A percentile compares a stretch with the other conserved stretches of the same genome.
These are phyloP conservation scores for Fusarium nodosum DNA, from an alignment of 2,329 filamentous ascomycete species.

Conservation along the genomic window DNA sequence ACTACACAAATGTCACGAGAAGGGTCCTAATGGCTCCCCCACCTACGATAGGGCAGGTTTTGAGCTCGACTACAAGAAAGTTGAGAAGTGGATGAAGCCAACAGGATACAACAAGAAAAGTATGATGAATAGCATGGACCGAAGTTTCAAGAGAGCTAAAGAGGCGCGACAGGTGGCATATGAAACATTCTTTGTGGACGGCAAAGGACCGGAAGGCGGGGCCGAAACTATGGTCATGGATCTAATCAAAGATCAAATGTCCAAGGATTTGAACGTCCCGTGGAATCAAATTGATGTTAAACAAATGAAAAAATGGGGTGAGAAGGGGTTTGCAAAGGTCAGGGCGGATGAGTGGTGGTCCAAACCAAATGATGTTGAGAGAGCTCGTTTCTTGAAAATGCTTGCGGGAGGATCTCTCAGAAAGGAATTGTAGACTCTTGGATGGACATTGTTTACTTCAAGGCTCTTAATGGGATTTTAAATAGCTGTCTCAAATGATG, in stretches of 20 bases:
- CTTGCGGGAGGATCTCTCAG: background rate
- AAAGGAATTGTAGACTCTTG: background rate
- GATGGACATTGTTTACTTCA: background rate
- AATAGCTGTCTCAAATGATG: background rate
- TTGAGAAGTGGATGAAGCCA: constrained; percentile 36
- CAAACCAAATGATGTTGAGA: constrained; percentile 30
- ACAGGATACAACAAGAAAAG: constrained; percentile 21
- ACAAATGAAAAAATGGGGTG: constrained; percentile 18
- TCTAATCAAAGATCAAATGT: constrained; percentile 38
- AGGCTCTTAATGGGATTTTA: background rate
- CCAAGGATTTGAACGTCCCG: constrained; percentile 32
- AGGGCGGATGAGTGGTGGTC: constrained; percentile 30
- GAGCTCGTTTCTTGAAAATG: constrained; percentile 13
- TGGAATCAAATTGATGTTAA: constrained; percentile 36
- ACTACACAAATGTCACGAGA: constrained; percentile 34
- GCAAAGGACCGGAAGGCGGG: constrained; percentile 1
- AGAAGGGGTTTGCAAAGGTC: constrained; percentile 25
- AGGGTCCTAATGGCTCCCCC: constrained; percentile 31
- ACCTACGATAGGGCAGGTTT: constrained; percentile 36
- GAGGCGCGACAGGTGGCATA: constrained; percentile 3
- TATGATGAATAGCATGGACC: constrained; percentile 22
- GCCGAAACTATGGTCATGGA: background rate
- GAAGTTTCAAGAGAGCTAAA: background rate
- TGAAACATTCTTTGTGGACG: constrained; percentile 21
- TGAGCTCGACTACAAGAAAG: constrained; percentile 41